Evolutionary conservation across 768 basidiomycete genomes (phyloP), one percentile per base, ranked within the genome.

Genomic region (Tulasnella sp.): DNA sequence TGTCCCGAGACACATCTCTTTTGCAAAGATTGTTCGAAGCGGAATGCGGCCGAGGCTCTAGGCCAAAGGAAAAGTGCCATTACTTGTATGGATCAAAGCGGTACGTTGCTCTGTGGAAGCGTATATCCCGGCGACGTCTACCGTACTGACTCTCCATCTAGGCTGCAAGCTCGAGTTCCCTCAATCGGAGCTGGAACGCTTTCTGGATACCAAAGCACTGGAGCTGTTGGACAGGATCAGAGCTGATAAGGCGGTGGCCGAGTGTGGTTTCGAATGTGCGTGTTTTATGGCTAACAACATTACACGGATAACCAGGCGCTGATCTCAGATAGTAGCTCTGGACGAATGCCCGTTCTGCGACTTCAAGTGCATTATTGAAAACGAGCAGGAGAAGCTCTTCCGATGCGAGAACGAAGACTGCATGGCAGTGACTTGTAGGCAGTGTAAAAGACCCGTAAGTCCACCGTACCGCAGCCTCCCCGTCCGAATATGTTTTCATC

Each of bases 1-100:
- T 94, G 92, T 65, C 82, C 86, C 0, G 91, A 92, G 57, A 82
- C 85, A 0, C 92, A 96, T 68, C 78, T 92, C 2, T 96, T 94
- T 73, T 94, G 92, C 70, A 73, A 68, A 31, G 71, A 74, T 1
- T 94, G 92, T 68, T 78, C 89, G 70, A 78, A 71, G 1, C 71
- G 76, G 2, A 86, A 91, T 65, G 82, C 83, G 1, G 79, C 82
- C 31, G 83, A 74, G 25, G 75, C 80, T 29, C 77, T 93, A 10
- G 73, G 73, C 10, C 65, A 67, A 19, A 69, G 73, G 51, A 65
- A 64, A 42, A 62, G 63, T 17, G 70, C 70, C 24, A 64, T 92
- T 60, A 66, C 76, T n/a, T 94, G 91, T 67, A 91, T 92, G 83
- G 86, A 91, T 64, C 78, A 82, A 64, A 81, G 80, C 19, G 82